Evolutionary conservation across 768 basidiomycete genomes (phyloP), one percentile per base, ranked within the genome.

Genomic region (Sarcodon aspratus): DNA sequence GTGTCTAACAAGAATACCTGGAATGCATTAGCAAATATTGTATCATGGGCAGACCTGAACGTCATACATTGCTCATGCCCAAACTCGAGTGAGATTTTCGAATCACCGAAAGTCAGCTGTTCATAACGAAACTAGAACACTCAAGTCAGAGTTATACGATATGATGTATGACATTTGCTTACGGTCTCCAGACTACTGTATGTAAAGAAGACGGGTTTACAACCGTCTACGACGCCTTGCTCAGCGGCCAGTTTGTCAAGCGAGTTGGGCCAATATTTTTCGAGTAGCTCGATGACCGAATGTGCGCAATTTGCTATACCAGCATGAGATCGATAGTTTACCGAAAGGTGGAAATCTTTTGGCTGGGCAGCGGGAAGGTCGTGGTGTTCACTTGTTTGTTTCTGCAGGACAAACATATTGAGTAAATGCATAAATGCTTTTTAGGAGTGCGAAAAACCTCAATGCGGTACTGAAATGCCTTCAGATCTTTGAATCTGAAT

Each of bases 1-100:
- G 47, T 85, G 67, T 6, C 85, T 79, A 7, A 87, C 85, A 3
- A 87, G 64, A 33, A 87, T 82, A 51, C 80, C 85, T 86, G 47
- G 9, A 6, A 32, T 45, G 21, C 42, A 36, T 13, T 15, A 31
- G 33, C 7, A 27, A 45, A 18, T 36, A 49, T 21, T 10, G 43
- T 7, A 17, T n/a, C 6, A 45, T 2, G 0, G 31, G 18, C 1
- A 6, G 7, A 33, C 9, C 17, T 32, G 7, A 5, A 2, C 5
- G 15, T 38, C 68, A 47, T 48, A 83, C 83, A 85, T 64, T 85
- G 83, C 10, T 77, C 63, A 0, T 80, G 76, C 0, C 82, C 83
- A 11, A 83, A 77, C 54, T 80, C 76, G 9, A 81, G 21, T 27
- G 21, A 36, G 33, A 55, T 61, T 52, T 44, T 63, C 63, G 56